Evolutionary conservation across 2,329 filamentous ascomycete species (phyloP), one percentile per base, ranked within the genome.

Genomic region (Hymenoscyphus salicellus): DNA sequence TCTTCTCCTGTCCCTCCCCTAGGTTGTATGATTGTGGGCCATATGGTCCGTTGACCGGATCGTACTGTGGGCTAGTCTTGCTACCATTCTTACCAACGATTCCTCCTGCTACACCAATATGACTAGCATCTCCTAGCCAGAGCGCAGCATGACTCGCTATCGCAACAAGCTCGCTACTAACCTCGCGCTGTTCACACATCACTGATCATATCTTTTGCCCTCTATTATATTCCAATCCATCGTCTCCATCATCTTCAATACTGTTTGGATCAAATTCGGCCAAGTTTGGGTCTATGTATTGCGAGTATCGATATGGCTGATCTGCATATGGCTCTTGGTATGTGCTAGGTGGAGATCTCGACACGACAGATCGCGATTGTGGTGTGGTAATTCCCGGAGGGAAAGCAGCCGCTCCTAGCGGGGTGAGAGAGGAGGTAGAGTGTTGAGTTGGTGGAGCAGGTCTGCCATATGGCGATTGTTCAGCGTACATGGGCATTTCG

Each of bases 211-310:
- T 84, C 82, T 75, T 75, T 77, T 72, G 74, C 58, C 75, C 78
- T 60, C 76, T 79, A 70, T 84, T 79, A 70, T 84, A 88, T 4
- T 84, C 82, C 60, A 95, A 83, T 1, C 90, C 92, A 75, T 96
- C 93, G 72, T 97, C 93, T 32, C 91, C 92, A 73, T 97, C 93
- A 75, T 97, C 93, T 26, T 85, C 85, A 68, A 97, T 93, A 16
- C 89, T 87, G 72, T 90, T 86, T 2, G 93, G 92, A 74, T 97
- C 73, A 55, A 75, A 73, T 16, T 72, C 70, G 3, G 60, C 67
- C 38, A 75, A 32, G 26, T 58, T 70, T 1, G 74, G 71, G 58
- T 75, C 73, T 26, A 75, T 23, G 55, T 71, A 73, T 41, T 71
- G 65, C 11, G 73, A 74, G 33, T 74, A 72, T 61, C 73, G 70